Conservation (phyloP, 202 grass and related monocot genomes). For the Dendrocalamus latiflorus region DNA sequence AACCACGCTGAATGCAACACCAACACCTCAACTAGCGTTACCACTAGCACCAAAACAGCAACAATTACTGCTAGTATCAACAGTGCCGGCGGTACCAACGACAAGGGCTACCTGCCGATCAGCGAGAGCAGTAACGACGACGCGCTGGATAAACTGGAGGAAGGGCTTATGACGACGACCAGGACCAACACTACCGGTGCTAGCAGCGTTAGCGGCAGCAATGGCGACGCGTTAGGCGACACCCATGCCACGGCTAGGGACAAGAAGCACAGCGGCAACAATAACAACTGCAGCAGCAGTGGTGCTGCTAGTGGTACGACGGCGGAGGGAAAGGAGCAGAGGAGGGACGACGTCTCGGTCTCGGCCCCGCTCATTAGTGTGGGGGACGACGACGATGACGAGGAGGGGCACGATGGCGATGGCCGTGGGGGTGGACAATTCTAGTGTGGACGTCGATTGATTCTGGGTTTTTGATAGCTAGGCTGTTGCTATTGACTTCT, state of each 20-base stretch:
- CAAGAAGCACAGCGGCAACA: background rate
- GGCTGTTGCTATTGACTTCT: constrained; percentile 40
- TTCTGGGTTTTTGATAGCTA: constrained; percentile 29
- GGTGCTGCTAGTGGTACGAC: constrained; percentile 18
- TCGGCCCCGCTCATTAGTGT: constrained; percentile 46
- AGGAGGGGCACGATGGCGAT: constrained; percentile 32
- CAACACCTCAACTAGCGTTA: background rate
- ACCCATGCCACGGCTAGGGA: constrained; percentile 11
- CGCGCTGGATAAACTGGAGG: constrained; percentile 46
- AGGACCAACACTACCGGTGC: background rate
- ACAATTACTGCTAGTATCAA: background rate
- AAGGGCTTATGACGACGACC: constrained; percentile 18
- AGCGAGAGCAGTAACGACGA: constrained; percentile 9
- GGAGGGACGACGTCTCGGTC: constrained; percentile 8
- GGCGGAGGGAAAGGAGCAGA: constrained; percentile 30
- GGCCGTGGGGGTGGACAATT: constrained; percentile 37
- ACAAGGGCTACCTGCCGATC: constrained; percentile 39
- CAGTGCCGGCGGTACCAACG: background rate
- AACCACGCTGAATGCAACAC: background rate
- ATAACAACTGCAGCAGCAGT: background rate
- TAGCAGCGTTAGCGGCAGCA: background rate
- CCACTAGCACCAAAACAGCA: background rate
- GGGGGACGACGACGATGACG: background rate
- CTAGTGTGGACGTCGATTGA: constrained; percentile 9
- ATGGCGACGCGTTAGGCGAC: background rate